These are phyloP conservation scores for Linnemannia hyalina DNA, from an alignment of 192 early-diverging fungal genomes.

Conservation along the genomic window DNA sequence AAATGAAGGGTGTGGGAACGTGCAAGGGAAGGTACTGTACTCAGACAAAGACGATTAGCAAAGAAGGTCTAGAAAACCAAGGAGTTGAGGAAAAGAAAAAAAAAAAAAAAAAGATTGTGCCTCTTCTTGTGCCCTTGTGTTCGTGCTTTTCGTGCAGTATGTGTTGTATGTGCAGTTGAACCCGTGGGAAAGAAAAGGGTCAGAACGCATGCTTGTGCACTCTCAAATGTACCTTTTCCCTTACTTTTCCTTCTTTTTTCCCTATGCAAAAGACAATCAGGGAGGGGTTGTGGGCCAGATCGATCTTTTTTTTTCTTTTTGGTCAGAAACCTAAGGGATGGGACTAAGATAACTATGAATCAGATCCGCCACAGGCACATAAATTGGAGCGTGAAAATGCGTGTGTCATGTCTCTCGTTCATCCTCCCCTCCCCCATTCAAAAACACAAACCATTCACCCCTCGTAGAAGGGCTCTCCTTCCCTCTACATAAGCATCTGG, in stretches of 20 bases:
- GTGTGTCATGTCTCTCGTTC: not conserved
- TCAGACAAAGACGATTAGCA: not conserved
- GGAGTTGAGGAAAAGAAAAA: not conserved
- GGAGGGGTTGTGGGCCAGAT: not conserved
- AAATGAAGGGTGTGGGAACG: too few species aligned
- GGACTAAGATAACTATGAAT: too few species aligned
- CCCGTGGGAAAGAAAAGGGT: not conserved
- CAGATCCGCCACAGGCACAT: not conserved
- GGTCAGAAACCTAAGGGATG: not conserved
- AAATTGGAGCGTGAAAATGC: conserved; percentile 1
- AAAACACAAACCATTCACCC: not conserved
- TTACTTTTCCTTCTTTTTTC: not conserved
- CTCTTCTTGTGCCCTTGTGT: not conserved
- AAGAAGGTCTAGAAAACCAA: not conserved
- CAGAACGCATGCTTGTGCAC: not conserved
- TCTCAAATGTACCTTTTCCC: not conserved
- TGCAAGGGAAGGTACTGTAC: not conserved
- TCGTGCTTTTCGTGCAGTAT: not conserved
- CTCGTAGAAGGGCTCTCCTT: not conserved
- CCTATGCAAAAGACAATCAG: not conserved
- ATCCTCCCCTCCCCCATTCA: not conserved
- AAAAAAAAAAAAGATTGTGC: not conserved
- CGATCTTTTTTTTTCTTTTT: not conserved
- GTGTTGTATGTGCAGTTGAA: not conserved
- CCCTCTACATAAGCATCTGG: not conserved